Percentiles rank a stretch among this genome's conserved stretches.
phyloP scores from a whole-genome alignment of 208 protist species.

The Trypanosoma scelopori region DNA sequence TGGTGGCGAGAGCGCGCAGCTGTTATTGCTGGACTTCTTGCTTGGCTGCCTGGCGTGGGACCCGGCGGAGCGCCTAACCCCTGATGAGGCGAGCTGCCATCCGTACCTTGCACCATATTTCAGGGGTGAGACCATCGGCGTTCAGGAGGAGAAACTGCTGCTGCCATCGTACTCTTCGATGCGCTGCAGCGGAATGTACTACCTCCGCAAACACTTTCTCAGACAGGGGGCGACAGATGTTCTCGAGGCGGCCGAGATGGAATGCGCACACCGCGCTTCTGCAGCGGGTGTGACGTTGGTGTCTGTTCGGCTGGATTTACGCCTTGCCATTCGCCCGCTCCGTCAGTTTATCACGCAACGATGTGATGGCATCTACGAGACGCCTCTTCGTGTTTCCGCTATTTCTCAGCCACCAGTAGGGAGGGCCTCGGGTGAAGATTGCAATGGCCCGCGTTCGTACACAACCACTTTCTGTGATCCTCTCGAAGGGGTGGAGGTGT shows the following conservation, averaged over 20 bases:
- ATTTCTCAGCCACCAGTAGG: neutral
- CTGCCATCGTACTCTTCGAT: neutral
- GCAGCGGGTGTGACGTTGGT: neutral
- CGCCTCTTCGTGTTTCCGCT: slow-evolving; percentile 12
- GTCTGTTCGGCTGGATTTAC: slow-evolving; percentile 1
- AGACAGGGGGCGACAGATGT: neutral
- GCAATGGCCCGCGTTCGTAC: neutral
- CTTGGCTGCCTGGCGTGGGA: slow-evolving; percentile 64
- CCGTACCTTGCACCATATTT: slow-evolving; percentile 37
- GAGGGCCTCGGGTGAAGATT: neutral
- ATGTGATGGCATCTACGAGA: slow-evolving; percentile 2
- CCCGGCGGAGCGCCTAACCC: slow-evolving; percentile 52
- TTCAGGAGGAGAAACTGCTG: neutral
- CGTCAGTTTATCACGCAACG: neutral
- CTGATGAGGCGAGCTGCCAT: slow-evolving; percentile 53
- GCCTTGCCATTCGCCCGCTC: slow-evolving; percentile 8
- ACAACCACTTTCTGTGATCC: slow-evolving; percentile 16
- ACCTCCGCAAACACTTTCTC: slow-evolving; percentile 42
- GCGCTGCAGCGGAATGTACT: slow-evolving; percentile 36
- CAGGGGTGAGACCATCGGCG: neutral
- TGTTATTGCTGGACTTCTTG: slow-evolving; percentile 57
- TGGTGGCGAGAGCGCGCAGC: neutral
- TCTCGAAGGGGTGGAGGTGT: slow-evolving; percentile 16
- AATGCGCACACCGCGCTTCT: neutral
- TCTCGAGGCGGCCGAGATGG: neutral